Evolutionary conservation across 1,284 basidiomycete species (phyloP).

Genomic region (Pseudozyma pruni): DNA sequence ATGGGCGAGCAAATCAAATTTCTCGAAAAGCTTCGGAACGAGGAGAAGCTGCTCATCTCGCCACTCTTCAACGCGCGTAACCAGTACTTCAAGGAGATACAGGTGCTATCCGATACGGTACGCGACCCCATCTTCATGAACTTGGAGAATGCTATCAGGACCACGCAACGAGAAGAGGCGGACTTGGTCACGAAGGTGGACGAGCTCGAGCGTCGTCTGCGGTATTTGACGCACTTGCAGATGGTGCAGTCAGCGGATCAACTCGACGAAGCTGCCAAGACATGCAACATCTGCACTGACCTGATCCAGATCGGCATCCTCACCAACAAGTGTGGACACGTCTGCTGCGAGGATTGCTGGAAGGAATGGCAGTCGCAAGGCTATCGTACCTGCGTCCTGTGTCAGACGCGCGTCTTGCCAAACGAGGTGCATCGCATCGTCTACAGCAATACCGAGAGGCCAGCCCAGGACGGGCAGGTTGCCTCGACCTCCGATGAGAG

Average conservation of each 20-base stretch:
- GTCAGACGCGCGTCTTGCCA: slow-evolving; percentile 53
- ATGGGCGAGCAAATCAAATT: slow-evolving; percentile 38
- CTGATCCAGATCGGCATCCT: slow-evolving; percentile 57
- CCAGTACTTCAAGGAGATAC: slow-evolving; percentile 63
- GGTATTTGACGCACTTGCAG: slow-evolving; percentile 59
- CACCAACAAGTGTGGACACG: slow-evolving; percentile 59
- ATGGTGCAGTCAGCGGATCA: slow-evolving; percentile 46
- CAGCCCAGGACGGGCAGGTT: slow-evolving; percentile 9
- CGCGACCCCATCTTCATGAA: slow-evolving; percentile 48
- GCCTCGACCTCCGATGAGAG: not conserved
- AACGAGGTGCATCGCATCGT: slow-evolving; percentile 60
- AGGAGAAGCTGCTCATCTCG: slow-evolving; percentile 40
- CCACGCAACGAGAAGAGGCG: slow-evolving; percentile 46
- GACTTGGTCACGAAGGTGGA: slow-evolving; percentile 35
- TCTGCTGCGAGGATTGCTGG: slow-evolving; percentile 62
- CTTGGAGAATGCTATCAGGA: slow-evolving; percentile 28
- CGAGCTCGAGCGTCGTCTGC: slow-evolving; percentile 47
- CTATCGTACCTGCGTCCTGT: slow-evolving; percentile 57
- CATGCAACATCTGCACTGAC: slow-evolving; percentile 63
- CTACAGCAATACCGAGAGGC: slow-evolving; percentile 25
- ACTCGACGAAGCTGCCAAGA: slow-evolving; percentile 47
- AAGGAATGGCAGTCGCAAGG: slow-evolving; percentile 58
- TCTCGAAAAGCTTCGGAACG: slow-evolving; percentile 45
- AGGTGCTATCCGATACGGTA: slow-evolving; percentile 61
- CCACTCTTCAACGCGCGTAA: slow-evolving; percentile 57